Conservation (phyloP, 2,329 filamentous ascomycete species). For the Colletotrichum scovillei region DNA sequence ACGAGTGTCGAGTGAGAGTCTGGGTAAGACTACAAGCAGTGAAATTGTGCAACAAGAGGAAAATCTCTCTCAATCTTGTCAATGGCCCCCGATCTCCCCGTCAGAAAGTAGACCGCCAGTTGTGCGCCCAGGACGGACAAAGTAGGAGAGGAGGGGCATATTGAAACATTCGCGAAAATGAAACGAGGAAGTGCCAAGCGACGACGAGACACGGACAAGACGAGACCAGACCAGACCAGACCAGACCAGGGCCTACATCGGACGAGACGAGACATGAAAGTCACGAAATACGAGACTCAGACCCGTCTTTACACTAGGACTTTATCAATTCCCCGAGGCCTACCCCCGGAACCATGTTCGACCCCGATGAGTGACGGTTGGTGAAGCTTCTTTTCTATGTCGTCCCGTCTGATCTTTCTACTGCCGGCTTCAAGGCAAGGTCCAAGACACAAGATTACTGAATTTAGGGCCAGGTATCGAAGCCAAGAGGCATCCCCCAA, state of each 20-base stretch:
- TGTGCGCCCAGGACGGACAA: background rate
- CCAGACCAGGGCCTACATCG: background rate
- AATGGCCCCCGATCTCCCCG: background rate
- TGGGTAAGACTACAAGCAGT: too few relatives aligned
- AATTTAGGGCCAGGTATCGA: background rate
- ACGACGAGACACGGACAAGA: slow-evolving; percentile 15
- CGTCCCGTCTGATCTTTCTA: background rate
- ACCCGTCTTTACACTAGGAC: background rate
- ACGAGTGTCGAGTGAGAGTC: background rate
- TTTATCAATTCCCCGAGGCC: slow-evolving; percentile 5
- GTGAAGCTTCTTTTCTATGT: background rate
- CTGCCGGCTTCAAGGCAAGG: background rate
- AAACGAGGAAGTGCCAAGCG: slow-evolving; percentile 24
- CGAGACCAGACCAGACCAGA: slow-evolving; percentile 15
- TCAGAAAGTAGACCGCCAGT: background rate
- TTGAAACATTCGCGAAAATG: slow-evolving; percentile 21
- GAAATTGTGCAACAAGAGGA: background rate
- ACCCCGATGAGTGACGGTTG: background rate
- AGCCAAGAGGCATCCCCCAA: background rate
- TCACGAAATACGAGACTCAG: background rate
- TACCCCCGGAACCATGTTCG: background rate
- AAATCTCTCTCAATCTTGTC: background rate
- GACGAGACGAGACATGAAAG: background rate
- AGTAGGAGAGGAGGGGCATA: background rate
- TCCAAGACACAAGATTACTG: background rate